phyloP scores from a whole-genome alignment of 768 basidiomycete genomes.

The Mycena olivaceomarginata region DNA sequence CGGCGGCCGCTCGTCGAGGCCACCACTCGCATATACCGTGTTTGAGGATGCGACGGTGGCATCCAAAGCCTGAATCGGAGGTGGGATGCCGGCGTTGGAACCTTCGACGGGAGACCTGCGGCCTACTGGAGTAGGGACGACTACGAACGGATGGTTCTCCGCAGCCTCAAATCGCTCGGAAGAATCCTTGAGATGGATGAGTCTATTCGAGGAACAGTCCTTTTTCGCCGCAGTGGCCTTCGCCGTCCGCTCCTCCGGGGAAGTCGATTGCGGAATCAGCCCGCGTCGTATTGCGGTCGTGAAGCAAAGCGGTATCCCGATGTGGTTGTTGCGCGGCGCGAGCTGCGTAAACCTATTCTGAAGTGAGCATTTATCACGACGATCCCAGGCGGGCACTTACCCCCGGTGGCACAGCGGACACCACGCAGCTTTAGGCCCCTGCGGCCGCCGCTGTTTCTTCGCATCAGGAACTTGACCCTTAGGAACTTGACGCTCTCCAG shows the following conservation, averaged over 20 bases:
- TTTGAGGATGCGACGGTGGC: slow-evolving; percentile 2
- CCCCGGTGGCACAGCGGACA: slow-evolving; percentile 24
- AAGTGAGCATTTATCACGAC: slow-evolving; percentile 9
- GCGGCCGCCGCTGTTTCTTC: background rate
- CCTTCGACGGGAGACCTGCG: background rate
- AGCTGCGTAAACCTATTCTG: slow-evolving; percentile 4
- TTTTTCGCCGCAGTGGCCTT: background rate
- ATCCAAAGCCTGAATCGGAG: background rate
- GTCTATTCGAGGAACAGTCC: background rate
- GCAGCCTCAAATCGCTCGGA: slow-evolving; percentile 12
- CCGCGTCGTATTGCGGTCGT: background rate
- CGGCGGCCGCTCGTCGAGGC: background rate
- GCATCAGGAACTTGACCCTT: background rate
- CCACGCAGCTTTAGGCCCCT: background rate
- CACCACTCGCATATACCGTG: background rate
- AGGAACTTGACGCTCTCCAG: background rate
- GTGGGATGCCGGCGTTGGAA: background rate
- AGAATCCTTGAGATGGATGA: background rate
- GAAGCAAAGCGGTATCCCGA: background rate
- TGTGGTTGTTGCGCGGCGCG: slow-evolving; percentile 8
- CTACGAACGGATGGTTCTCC: background rate
- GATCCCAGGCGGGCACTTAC: background rate
- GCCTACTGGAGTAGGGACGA: background rate
- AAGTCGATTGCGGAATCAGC: background rate
- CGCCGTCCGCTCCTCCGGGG: background rate